These are phyloP conservation scores for Tritrichomonas musculus DNA, from an alignment of 208 protist species.

Conservation along the genomic window DNA sequence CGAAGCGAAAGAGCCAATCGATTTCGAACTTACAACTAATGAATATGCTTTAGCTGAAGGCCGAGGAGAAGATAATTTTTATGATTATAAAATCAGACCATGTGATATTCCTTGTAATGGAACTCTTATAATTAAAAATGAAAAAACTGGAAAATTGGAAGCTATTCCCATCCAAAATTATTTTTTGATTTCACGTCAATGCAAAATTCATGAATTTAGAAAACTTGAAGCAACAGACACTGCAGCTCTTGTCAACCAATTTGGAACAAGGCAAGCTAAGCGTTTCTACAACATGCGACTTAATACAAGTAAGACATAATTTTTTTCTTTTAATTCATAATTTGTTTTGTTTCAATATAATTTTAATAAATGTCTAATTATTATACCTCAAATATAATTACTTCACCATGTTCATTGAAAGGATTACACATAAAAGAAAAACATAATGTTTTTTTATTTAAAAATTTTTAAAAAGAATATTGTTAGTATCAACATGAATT, in stretches of 20 bases:
- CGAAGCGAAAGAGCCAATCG: background rate
- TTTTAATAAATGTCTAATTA: no score
- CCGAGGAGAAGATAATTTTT: background rate
- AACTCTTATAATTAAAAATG: background rate
- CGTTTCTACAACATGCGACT: background rate
- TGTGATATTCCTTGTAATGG: background rate
- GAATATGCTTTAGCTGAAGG: background rate
- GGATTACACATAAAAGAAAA: no score
- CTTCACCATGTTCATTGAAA: no score
- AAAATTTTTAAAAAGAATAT: no score
- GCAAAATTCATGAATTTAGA: background rate
- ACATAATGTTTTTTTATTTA: no score
- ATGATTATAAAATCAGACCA: background rate
- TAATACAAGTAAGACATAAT: background rate
- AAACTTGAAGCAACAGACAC: background rate
- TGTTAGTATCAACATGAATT: no score
- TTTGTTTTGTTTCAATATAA: no score
- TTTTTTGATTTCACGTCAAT: background rate
- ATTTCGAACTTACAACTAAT: background rate
- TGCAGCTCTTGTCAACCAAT: background rate
- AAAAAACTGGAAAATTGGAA: background rate
- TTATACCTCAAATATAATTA: no score
- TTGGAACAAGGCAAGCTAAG: background rate
- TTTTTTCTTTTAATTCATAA: no score
- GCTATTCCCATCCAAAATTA: background rate